Evolutionary conservation across 1,284 basidiomycete genomes (phyloP).

Genomic region (Malassezia pachydermatis): DNA sequence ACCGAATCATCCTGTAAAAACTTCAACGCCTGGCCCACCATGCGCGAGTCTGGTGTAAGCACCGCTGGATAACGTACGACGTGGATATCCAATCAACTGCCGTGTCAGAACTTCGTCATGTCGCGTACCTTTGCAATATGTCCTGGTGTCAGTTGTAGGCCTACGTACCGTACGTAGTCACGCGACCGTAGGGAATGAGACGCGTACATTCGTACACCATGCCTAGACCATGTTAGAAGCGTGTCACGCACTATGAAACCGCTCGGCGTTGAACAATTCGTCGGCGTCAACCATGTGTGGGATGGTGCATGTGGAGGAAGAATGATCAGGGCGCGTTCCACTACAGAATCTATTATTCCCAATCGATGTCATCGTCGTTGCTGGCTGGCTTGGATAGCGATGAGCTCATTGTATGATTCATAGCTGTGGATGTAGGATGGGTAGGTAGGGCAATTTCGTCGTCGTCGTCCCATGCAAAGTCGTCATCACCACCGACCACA

Average conservation of each 20-base stretch:
- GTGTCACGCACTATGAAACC: constrained; percentile 9
- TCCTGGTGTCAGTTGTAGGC: constrained; percentile 7
- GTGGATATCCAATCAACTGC: constrained; percentile 31
- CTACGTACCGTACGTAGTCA: constrained; percentile 37
- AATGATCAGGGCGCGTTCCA: too few species aligned
- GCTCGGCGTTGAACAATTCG: too few species aligned
- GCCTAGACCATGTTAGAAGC: constrained; percentile 20
- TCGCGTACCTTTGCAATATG: constrained; percentile 32
- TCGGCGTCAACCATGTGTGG: too few species aligned
- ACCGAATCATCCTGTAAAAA: constrained; percentile 29
- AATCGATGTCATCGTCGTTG: constrained; percentile 21
- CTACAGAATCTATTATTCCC: constrained; percentile 18
- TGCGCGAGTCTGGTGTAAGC: constrained; percentile 24
- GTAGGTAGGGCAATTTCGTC: constrained; percentile 2
- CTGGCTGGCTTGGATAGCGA: too few species aligned
- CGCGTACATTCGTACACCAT: constrained; percentile 37
- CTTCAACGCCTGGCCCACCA: constrained; percentile 41
- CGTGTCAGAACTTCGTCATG: background rate
- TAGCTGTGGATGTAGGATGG: too few species aligned
- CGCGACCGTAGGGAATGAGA: constrained; percentile 31
- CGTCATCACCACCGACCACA: constrained; percentile 12
- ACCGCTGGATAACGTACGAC: constrained; percentile 12
- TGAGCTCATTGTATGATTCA: too few species aligned
- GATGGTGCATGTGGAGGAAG: too few species aligned
- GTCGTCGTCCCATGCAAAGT: constrained; percentile 23